Conservation (phyloP, 2,329 filamentous ascomycete genomes). For the Ambrosiella xylebori region DNA sequence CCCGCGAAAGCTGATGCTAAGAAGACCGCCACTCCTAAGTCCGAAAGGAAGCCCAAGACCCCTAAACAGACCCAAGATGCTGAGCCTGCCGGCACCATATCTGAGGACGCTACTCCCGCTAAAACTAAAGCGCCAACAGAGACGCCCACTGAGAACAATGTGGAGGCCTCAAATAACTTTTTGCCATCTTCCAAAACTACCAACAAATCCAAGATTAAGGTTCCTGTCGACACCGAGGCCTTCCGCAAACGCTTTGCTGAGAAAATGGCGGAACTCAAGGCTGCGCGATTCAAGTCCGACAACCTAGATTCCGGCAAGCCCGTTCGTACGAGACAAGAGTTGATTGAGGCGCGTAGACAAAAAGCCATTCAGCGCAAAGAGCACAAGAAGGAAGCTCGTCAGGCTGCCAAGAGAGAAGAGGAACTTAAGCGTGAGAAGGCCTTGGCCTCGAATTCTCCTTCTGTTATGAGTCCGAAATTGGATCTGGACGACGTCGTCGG, state of each 20-base stretch:
- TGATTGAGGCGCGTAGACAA: constrained; percentile 73
- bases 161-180: constrained; percentile 33
- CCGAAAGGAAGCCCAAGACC: neutral
- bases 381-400: constrained; percentile 72
- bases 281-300: constrained; percentile 64
- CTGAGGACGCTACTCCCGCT: constrained; percentile 12
- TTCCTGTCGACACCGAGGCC: constrained; percentile 54
- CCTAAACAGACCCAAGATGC: neutral
- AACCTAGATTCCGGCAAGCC: constrained; percentile 57
- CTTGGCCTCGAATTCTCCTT: constrained; percentile 43
- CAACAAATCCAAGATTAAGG: constrained; percentile 38
- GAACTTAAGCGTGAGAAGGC: constrained; percentile 47
- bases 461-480: constrained; percentile 38
- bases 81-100: constrained; percentile 4
- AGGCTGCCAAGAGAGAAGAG: constrained; percentile 64
- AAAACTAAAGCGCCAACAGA: neutral
- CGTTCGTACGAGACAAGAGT: constrained; percentile 72
- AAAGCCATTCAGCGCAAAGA: constrained; percentile 77
- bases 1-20: constrained; percentile 16
- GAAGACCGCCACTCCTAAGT: constrained; percentile 12
- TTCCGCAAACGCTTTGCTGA: constrained; percentile 65
- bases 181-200: constrained; percentile 36
- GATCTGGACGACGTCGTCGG: constrained; percentile 23
- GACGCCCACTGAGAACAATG: constrained; percentile 20
- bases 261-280: constrained; percentile 69